These are phyloP conservation scores for Asterella californica DNA, from an alignment of 225 moss, liverwort and hornwort genomes.

Conservation along the genomic window DNA sequence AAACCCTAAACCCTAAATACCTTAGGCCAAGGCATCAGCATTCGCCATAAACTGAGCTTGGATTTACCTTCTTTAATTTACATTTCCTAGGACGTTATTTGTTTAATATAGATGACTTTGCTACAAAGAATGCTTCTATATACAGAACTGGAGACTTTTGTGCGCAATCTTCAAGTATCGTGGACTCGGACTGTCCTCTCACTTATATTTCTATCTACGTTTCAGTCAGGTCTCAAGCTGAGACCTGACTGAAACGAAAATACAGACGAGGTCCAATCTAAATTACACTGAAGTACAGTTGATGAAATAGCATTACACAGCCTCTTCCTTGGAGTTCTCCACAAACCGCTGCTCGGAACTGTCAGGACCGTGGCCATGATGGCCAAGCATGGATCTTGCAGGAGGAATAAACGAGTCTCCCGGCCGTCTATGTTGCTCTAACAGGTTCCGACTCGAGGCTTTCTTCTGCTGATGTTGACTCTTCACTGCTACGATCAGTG, in stretches of 20 bases:
- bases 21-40: too few relatives aligned
- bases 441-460: constrained; percentile 21
- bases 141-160: neutral
- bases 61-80: too few relatives aligned
- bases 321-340: neutral
- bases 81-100: neutral
- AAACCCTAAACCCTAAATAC: too few relatives aligned
- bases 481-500: constrained; percentile 18
- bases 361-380: constrained; percentile 8
- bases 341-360: neutral
- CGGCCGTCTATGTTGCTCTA: constrained; percentile 11
- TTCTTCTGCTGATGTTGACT: constrained; percentile 26
- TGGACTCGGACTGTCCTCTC: neutral
- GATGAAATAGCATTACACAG: neutral
- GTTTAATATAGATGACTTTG: neutral
- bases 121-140: neutral
- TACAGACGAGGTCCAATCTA: neutral
- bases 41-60: too few relatives aligned
- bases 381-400: constrained; percentile 23
- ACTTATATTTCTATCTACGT: neutral
- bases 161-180: neutral
- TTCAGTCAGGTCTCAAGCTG: neutral
- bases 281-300: neutral
- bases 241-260: neutral
- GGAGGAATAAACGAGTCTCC: constrained; percentile 24